phyloP scores from a whole-genome alignment of 257 asterid genomes.

The Solanum megistacrolobum region DNA sequence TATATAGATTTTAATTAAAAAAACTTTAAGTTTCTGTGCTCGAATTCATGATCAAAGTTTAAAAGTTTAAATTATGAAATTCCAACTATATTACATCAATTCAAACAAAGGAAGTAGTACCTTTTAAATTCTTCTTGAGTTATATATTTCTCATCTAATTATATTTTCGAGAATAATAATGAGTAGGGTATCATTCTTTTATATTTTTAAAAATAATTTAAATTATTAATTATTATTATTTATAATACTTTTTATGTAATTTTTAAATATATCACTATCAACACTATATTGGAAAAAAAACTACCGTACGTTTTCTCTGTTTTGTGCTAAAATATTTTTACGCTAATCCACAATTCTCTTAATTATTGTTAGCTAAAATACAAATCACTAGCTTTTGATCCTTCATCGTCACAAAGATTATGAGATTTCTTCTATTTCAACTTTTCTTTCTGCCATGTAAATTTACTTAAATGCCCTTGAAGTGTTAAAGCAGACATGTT shows the following conservation, averaged over 20 bases:
- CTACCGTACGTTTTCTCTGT: background rate
- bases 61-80: too few species aligned
- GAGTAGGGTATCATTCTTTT: too few species aligned
- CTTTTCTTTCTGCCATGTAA: background rate
- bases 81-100: too few species aligned
- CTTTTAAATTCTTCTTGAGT: too few species aligned
- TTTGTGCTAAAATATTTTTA: background rate
- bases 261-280: too few species aligned
- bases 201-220: too few species aligned
- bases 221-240: too few species aligned
- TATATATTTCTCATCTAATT: too few species aligned
- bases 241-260: too few species aligned
- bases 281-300: too few species aligned
- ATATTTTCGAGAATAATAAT: too few species aligned
- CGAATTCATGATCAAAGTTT: background rate
- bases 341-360: background rate
- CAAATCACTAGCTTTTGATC: background rate
- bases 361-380: background rate
- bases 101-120: background rate
- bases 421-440: background rate
- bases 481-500: background rate
- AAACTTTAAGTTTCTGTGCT: background rate
- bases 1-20: too few species aligned
- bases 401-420: background rate
- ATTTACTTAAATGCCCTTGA: background rate